Conservation (phyloP, 495 filamentous ascomycete genomes). For the Penicillium salamii region DNA sequence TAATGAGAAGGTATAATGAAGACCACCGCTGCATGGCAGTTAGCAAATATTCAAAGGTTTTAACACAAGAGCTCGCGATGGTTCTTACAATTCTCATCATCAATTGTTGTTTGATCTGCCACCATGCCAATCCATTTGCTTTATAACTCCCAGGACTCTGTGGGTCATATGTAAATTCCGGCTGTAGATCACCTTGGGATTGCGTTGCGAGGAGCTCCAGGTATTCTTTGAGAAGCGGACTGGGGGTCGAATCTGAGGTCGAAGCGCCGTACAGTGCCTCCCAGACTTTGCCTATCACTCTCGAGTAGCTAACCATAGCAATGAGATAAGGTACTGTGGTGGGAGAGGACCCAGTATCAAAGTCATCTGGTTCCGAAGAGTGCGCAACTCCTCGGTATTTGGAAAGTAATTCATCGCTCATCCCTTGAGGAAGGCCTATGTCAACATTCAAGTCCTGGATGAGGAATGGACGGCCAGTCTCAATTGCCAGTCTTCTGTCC, state of each 20-base stretch:
- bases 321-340: slow-evolving; percentile 15
- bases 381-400: neutral
- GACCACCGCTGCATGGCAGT: slow-evolving; percentile 20
- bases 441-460: slow-evolving; percentile 29
- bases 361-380: neutral
- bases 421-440: slow-evolving; percentile 16
- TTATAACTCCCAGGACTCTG: neutral
- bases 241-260: slow-evolving; percentile 11
- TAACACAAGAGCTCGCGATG: neutral
- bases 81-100: slow-evolving; percentile 26
- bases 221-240: slow-evolving; percentile 18
- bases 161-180: slow-evolving; percentile 17
- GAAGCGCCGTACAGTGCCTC: slow-evolving; percentile 24
- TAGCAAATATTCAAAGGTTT: neutral
- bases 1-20: slow-evolving; percentile 22
- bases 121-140: slow-evolving; percentile 8
- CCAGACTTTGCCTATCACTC: slow-evolving; percentile 26
- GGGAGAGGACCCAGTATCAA: neutral
- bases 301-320: slow-evolving; percentile 25
- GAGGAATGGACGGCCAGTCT: slow-evolving; percentile 26
- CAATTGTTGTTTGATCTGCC: slow-evolving; percentile 22
- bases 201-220: slow-evolving; percentile 16
- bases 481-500: slow-evolving; percentile 25
- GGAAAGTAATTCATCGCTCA: slow-evolving; percentile 20
- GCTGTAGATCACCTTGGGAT: slow-evolving; percentile 17